Conservation (phyloP, 2,329 filamentous ascomycete genomes). For the Macrophomina phaseolina region DNA sequence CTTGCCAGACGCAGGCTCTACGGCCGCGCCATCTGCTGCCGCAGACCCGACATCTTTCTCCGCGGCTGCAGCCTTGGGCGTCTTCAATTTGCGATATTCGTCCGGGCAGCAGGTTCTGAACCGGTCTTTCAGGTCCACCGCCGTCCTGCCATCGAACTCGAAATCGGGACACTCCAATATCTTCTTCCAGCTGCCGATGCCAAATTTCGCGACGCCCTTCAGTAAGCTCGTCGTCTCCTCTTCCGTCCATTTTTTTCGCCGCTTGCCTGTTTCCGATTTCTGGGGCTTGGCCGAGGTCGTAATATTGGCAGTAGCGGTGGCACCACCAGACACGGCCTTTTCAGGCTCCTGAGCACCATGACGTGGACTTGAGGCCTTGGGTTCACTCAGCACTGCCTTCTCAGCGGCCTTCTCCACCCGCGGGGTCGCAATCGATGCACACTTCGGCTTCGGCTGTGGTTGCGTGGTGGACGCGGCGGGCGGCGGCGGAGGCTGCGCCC, state of each 20-base stretch:
- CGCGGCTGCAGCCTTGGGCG: neutral
- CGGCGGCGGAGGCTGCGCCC: neutral
- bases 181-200: slow-evolving; percentile 69
- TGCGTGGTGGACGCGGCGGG: neutral
- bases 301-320: neutral
- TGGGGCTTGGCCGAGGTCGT: neutral
- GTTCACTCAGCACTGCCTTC: neutral
- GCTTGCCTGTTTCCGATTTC: slow-evolving; percentile 10
- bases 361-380: neutral
- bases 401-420: neutral
- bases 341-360: neutral
- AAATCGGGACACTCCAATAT: slow-evolving; percentile 64
- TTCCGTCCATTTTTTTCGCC: slow-evolving; percentile 65
- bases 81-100: slow-evolving; percentile 44
- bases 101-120: slow-evolving; percentile 62
- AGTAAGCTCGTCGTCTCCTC: slow-evolving; percentile 65
- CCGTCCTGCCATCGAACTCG: slow-evolving; percentile 63
- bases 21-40: neutral
- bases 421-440: neutral
- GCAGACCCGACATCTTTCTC: neutral
- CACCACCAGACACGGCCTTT: neutral
- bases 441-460: slow-evolving; percentile 2
- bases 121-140: slow-evolving; percentile 68
- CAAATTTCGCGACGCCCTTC: slow-evolving; percentile 64
- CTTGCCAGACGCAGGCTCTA: slow-evolving; percentile 7